A percentile compares a stretch with the other conserved stretches of the same genome.
phyloP scores from a whole-genome alignment of 78 protist genomes.

The Dictyostelium purpureum region DNA sequence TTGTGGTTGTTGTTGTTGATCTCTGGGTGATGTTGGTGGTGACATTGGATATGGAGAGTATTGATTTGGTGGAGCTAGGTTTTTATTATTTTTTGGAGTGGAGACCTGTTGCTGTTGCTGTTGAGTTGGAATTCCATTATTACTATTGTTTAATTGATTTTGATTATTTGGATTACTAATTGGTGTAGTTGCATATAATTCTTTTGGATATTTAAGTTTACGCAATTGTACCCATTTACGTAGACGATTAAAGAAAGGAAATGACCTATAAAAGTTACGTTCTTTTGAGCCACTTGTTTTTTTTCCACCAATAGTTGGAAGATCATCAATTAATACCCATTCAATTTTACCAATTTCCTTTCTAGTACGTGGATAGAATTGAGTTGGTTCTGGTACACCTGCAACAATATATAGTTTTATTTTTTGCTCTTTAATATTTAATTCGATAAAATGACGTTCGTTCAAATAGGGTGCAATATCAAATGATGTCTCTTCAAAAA shows the following conservation, averaged over 20 bases:
- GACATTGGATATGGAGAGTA: constrained; percentile 68
- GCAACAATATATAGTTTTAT: constrained; percentile 77
- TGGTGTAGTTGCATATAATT: constrained; percentile 43
- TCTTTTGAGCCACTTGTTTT: constrained; percentile 12
- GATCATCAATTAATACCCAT: constrained; percentile 58
- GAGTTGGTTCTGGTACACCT: constrained; percentile 81
- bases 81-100: not conserved
- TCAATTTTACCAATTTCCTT: constrained; percentile 88
- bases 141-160: too few species aligned
- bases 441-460: constrained; percentile 49
- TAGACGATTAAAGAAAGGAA: constrained; percentile 64
- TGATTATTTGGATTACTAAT: not conserved
- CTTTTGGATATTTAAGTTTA: constrained; percentile 39
- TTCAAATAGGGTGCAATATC: constrained; percentile 64
- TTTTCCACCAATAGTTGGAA: constrained; percentile 43
- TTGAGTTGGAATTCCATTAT: too few species aligned
- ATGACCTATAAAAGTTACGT: constrained; percentile 56
- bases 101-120: not conserved
- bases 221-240: constrained; percentile 54
- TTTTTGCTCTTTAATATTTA: constrained; percentile 56
- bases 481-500: constrained; percentile 89
- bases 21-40: constrained; percentile 70
- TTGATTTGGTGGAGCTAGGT: not conserved
- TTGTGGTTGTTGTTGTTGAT: not conserved
- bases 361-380: constrained; percentile 86